Evolutionary conservation across 2,329 filamentous ascomycete species (phyloP).

Genomic region (Boeremia lycopersici): DNA sequence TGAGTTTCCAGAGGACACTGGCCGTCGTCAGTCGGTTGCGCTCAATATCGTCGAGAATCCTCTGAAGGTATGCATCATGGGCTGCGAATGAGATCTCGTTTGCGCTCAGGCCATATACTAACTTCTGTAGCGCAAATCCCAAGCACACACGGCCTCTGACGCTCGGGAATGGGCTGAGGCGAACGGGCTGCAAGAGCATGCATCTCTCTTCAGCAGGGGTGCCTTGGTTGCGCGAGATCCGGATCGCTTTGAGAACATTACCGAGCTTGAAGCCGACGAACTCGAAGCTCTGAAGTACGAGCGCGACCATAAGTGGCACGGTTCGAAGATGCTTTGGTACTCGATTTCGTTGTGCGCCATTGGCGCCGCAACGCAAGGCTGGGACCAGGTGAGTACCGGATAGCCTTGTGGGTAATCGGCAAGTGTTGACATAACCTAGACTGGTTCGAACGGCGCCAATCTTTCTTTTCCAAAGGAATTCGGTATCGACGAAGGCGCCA

Average conservation of each 20-base stretch:
- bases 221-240: constrained; percentile 77
- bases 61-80: constrained; percentile 43
- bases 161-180: constrained; percentile 67
- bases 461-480: constrained; percentile 65
- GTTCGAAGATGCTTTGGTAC: constrained; percentile 65
- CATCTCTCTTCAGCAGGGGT: constrained; percentile 67
- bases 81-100: constrained; percentile 12
- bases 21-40: constrained; percentile 50
- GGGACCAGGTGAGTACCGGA: constrained; percentile 54
- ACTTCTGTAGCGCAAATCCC: constrained; percentile 54
- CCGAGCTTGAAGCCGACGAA: constrained; percentile 65
- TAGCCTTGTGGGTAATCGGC: no score
- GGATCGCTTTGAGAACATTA: constrained; percentile 64
- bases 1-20: constrained; percentile 18
- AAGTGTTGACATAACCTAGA: constrained; percentile 50
- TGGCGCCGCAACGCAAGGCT: constrained; percentile 70
- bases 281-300: constrained; percentile 66
- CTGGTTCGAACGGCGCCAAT: constrained; percentile 61
- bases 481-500: constrained; percentile 48
- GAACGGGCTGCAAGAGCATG: constrained; percentile 64
- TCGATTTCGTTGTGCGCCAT: constrained; percentile 73
- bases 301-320: constrained; percentile 67
- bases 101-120: constrained; percentile 23
- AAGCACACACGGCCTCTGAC: constrained; percentile 56
- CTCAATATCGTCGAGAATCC: constrained; percentile 57